These are phyloP conservation scores for Emericellopsis cladophorae DNA, from an alignment of 2,329 filamentous ascomycete genomes.

Conservation along the genomic window DNA sequence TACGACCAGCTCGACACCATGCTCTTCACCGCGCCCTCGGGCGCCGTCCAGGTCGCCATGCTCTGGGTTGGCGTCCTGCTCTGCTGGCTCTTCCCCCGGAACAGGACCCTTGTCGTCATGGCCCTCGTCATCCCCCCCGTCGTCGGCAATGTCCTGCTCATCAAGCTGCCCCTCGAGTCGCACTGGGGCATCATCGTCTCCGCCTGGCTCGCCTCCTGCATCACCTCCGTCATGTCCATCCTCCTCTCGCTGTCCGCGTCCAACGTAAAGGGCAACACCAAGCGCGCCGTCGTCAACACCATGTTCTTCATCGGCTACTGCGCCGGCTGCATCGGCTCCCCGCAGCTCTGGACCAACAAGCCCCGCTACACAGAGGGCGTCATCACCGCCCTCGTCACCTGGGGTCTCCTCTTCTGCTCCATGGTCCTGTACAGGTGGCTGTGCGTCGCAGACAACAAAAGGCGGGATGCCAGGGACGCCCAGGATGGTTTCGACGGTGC, in stretches of 20 bases:
- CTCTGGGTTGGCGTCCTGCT: conserved; percentile 30
- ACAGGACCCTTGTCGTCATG: conserved; percentile 24
- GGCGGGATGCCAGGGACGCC: conserved; percentile 7
- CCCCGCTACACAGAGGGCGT: conserved; percentile 32
- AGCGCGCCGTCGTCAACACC: conserved; percentile 11
- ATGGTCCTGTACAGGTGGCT: conserved; percentile 19
- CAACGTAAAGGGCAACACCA: conserved; percentile 17
- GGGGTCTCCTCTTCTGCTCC: conserved; percentile 22
- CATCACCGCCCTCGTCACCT: conserved; percentile 28
- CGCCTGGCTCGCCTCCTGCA: conserved; percentile 32
- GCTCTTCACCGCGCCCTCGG: conserved; percentile 32
- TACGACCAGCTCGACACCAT: conserved; percentile 30
- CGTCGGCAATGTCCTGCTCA: conserved; percentile 27
- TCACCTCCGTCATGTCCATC: conserved; percentile 26
- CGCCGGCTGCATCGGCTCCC: conserved; percentile 15
- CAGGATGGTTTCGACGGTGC: conserved; percentile 1
- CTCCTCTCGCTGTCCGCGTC: conserved; percentile 19
- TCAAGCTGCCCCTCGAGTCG: conserved; percentile 22
- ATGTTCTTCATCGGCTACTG: conserved; percentile 13
- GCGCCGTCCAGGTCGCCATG: conserved; percentile 29
- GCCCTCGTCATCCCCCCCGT: conserved; percentile 26
- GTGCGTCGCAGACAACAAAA: conserved; percentile 20
- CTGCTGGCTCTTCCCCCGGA: conserved; percentile 23
- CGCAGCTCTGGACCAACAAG: conserved; percentile 33
- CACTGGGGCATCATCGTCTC: conserved; percentile 34